Evolutionary conservation across 2,329 filamentous ascomycete genomes (phyloP), one percentile per base, ranked within the genome.

Genomic region (Aspergillus aculeatus): DNA sequence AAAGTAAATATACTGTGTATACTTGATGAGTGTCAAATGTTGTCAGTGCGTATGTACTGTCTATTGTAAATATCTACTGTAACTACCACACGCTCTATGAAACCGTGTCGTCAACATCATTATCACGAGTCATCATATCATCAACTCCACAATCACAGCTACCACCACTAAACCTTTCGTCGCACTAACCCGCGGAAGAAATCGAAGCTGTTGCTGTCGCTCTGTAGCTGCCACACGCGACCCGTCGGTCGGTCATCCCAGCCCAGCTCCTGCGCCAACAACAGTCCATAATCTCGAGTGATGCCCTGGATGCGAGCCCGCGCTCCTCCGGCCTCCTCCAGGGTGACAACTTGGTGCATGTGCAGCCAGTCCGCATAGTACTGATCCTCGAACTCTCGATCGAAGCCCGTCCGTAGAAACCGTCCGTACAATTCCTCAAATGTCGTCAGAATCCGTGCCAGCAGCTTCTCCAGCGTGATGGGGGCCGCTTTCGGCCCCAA

Each of bases 121-220:
- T 2, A 16, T 35, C 12, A 35, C 32, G 9, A 10, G 26, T 29
- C 32, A 12, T 35, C 38, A 44, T 44, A 44, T 44, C 38, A 10
- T 44, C 38, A 19, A 9, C 32, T 2, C 10, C 32, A 35, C 32
- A 9, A 35, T n/a, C 38, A 5, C 6, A 23, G 16, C 16, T 23
- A 24, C 10, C 19, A 26, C 23, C 12, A 41, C 69, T 70, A 92
- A 2, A 87, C 75, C 81, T 96, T 98, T 69, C 89, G 85, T 80
- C 86, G 91, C 21, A 99, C 80, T 69, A 99, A 72, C 0, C 95
- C 95, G 71, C 86, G 91, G 79, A 96, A 96, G 75, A 96, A 99
- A 77, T 99, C 95, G 80, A 99, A 99, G 75, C 93, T 97, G 71
- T 99, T 99, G 73, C 93, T 92, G 75, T 99, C 95, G 74, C 92